These are phyloP conservation scores for Paramecium tetraurelia DNA, from an alignment of 73 alveolate genomes.

Conservation along the genomic window DNA sequence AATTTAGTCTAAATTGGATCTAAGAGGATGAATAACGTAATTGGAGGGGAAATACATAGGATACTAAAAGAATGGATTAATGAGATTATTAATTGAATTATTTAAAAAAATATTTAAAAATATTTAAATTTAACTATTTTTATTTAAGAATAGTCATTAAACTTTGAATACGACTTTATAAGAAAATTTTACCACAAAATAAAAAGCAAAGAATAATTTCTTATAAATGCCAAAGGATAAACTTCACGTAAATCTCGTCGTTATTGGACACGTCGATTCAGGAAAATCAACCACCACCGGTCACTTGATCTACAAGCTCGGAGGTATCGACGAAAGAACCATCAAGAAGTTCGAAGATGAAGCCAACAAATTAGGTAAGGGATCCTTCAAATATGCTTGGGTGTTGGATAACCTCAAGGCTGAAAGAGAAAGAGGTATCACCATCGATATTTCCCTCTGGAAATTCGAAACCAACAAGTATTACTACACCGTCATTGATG, in stretches of 20 bases:
- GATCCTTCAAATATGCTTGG: slow-evolving; percentile 95
- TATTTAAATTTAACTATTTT: not conserved
- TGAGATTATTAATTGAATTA: not conserved
- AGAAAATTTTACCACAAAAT: not conserved
- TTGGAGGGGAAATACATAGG: not conserved
- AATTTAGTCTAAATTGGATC: too few species aligned
- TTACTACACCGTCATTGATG: slow-evolving; percentile 94
- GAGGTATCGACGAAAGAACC: slow-evolving; percentile 94
- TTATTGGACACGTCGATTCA: slow-evolving; percentile 95
- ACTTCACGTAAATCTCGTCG: slow-evolving; percentile 90
- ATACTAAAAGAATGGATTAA: not conserved
- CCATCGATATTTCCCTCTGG: slow-evolving; percentile 89
- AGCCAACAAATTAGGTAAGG: slow-evolving; percentile 92
- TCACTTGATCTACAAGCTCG: slow-evolving; percentile 91
- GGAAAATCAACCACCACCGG: slow-evolving; percentile 97
- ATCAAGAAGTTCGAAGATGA: slow-evolving; percentile 96
- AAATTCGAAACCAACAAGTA: slow-evolving; percentile 89
- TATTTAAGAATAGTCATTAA: not conserved
- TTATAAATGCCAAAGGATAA: slow-evolving; percentile 75
- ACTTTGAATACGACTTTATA: not conserved
- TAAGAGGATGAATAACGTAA: not conserved
- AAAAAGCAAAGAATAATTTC: not conserved
- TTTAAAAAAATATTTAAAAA: not conserved
- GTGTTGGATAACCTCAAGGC: slow-evolving; percentile 91
- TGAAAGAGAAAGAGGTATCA: slow-evolving; percentile 96